A percentile compares a stretch with the other conserved stretches of the same genome.
Evolutionary conservation across 1,284 basidiomycete species (phyloP).

Genomic region (Cutaneotrichosporon cyanovorans): DNA sequence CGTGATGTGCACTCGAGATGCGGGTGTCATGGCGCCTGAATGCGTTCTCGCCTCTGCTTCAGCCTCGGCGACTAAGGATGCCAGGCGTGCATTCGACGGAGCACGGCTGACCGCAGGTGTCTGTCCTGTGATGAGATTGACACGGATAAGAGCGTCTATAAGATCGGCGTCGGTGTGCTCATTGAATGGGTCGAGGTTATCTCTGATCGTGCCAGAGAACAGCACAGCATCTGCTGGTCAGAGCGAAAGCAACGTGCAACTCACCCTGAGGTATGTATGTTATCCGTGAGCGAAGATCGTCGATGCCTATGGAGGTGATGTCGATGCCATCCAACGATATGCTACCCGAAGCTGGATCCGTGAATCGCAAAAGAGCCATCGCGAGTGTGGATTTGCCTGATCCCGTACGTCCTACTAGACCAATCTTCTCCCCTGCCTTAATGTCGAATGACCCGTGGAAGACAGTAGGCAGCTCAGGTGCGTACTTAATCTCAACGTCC

Average conservation of each 20-base stretch:
- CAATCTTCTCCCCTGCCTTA: constrained; percentile 67
- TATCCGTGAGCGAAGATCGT: constrained; percentile 56
- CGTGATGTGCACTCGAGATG: constrained; percentile 49
- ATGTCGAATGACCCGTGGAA: constrained; percentile 69
- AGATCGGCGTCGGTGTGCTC: constrained; percentile 75
- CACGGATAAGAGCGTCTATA: constrained; percentile 48
- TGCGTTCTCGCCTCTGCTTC: neutral
- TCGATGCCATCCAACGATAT: constrained; percentile 85
- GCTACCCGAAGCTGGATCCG: constrained; percentile 68
- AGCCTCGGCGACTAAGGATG: neutral
- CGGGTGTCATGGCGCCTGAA: neutral
- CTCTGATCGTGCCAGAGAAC: constrained; percentile 77
- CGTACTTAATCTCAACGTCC: constrained; percentile 70
- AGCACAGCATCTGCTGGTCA: constrained; percentile 60
- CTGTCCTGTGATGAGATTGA: constrained; percentile 25
- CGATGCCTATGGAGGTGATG: constrained; percentile 75
- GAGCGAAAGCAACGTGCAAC: neutral
- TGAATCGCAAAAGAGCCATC: constrained; percentile 78
- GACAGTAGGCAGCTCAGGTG: constrained; percentile 73
- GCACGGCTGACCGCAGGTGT: constrained; percentile 5
- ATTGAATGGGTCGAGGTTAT: constrained; percentile 79
- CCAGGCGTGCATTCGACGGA: neutral
- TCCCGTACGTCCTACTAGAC: constrained; percentile 48
- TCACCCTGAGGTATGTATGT: constrained; percentile 48
- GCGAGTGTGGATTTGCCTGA: constrained; percentile 57